Percentiles rank a stretch among this genome's conserved stretches.
These are phyloP conservation scores for Trypanosoma avium DNA, from an alignment of 208 protist species.

Conservation along the genomic window DNA sequence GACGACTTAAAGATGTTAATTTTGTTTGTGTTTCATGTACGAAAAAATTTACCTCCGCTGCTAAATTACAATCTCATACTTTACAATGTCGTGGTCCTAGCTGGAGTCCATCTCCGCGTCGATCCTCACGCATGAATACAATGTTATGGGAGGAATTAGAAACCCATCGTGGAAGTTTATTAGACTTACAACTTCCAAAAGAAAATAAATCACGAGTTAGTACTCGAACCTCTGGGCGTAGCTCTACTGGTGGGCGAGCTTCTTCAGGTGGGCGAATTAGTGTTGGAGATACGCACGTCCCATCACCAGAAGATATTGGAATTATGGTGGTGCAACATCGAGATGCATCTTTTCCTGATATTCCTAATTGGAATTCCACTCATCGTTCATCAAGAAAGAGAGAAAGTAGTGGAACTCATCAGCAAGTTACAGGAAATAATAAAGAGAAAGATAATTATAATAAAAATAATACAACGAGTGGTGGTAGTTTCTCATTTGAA, in stretches of 20 bases:
- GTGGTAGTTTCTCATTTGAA: constrained; percentile 53
- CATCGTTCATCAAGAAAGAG: not conserved
- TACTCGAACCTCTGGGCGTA: constrained; percentile 31
- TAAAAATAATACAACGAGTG: not conserved
- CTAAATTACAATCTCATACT: constrained; percentile 80
- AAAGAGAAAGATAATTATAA: not conserved
- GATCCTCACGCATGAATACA: constrained; percentile 81
- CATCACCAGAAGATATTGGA: constrained; percentile 55
- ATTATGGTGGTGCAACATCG: constrained; percentile 58
- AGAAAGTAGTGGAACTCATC: not conserved
- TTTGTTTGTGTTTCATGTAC: constrained; percentile 84
- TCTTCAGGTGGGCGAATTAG: constrained; percentile 78
- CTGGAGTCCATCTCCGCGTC: constrained; percentile 68
- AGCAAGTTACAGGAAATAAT: not conserved
- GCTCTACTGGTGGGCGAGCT: constrained; percentile 43
- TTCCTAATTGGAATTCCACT: constrained; percentile 22
- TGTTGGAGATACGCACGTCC: constrained; percentile 50
- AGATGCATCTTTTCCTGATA: constrained; percentile 59
- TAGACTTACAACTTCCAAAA: constrained; percentile 71
- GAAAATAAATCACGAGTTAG: constrained; percentile 8
- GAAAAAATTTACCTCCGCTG: constrained; percentile 76
- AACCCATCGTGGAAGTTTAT: constrained; percentile 50
- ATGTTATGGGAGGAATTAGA: constrained; percentile 73
- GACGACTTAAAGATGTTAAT: constrained; percentile 73
- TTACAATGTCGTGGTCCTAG: constrained; percentile 77